phyloP scores from a whole-genome alignment of 208 protist species.

The Trypanosoma cruzi region DNA sequence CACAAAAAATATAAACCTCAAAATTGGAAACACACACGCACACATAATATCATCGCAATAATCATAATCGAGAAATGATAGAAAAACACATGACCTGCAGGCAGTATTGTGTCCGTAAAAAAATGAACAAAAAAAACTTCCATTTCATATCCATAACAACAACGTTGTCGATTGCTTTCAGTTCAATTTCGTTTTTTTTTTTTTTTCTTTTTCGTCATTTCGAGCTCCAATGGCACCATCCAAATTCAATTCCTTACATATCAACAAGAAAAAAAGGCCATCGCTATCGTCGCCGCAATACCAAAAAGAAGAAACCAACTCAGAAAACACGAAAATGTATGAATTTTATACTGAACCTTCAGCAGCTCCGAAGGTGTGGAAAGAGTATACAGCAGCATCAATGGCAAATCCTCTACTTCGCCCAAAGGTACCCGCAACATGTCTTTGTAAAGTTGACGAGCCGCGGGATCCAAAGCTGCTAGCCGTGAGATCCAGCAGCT shows the following conservation, averaged over 20 bases:
- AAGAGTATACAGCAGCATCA: conserved; percentile 22
- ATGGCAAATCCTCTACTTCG: conserved; percentile 28
- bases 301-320: conserved; percentile 6
- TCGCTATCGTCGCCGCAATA: background rate
- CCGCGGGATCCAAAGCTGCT: conserved; percentile 45
- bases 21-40: background rate
- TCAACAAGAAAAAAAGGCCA: background rate
- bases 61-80: background rate
- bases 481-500: conserved; percentile 28
- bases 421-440: conserved; percentile 16
- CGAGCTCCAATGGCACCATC: background rate
- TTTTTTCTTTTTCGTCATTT: background rate
- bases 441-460: conserved; percentile 34
- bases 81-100: background rate
- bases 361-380: conserved; percentile 18
- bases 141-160: background rate
- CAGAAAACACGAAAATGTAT: background rate
- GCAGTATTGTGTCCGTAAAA: background rate
- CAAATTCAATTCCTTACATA: background rate
- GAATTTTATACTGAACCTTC: background rate
- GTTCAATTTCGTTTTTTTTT: background rate
- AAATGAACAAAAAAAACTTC: background rate
- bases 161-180: background rate
- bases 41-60: too few relatives aligned
- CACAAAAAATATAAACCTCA: background rate